Percentiles rank a stretch among this genome's conserved stretches.
Conservation (phyloP, 2,329 filamentous ascomycete genomes). For the Trichoderma sp. region DNA sequence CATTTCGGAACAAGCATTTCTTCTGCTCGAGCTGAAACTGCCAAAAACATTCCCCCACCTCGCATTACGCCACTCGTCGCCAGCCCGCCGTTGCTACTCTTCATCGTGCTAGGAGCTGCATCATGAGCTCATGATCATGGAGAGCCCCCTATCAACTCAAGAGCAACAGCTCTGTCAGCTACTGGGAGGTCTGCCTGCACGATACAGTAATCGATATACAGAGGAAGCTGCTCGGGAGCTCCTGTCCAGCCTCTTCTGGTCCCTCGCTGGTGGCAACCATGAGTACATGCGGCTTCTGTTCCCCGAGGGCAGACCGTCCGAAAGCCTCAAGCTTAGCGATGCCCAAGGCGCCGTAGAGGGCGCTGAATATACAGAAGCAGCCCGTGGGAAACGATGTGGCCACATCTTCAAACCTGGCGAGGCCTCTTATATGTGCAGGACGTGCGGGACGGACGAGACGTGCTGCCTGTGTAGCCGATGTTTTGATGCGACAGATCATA, state of each 20-base stretch:
- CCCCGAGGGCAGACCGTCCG: slow-evolving; percentile 67
- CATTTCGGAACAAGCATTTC: neutral
- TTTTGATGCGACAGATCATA: slow-evolving; percentile 93
- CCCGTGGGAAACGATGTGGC: slow-evolving; percentile 89
- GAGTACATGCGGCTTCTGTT: slow-evolving; percentile 82
- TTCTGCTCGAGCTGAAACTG: neutral
- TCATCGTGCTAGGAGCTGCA: slow-evolving; percentile 21
- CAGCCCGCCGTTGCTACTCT: neutral
- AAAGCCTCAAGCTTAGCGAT: slow-evolving; percentile 75
- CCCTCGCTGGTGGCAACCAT: slow-evolving; percentile 72
- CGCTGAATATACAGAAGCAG: slow-evolving; percentile 90
- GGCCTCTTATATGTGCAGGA: slow-evolving; percentile 91
- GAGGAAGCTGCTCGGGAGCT: slow-evolving; percentile 71
- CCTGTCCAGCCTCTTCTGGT: slow-evolving; percentile 80
- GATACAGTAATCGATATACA: slow-evolving; percentile 74
- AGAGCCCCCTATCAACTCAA: slow-evolving; percentile 58
- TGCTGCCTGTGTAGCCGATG: slow-evolving; percentile 93
- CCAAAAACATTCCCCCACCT: slow-evolving; percentile 10
- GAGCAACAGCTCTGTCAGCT: slow-evolving; percentile 84
- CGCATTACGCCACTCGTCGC: slow-evolving; percentile 2
- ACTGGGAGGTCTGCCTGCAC: slow-evolving; percentile 74
- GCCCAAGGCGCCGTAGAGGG: slow-evolving; percentile 93
- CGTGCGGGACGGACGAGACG: slow-evolving; percentile 91
- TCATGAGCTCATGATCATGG: slow-evolving; percentile 48
- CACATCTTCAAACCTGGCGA: slow-evolving; percentile 97